These are phyloP conservation scores for Prunus davidiana DNA, from an alignment of 306 rosid species.

Conservation along the genomic window DNA sequence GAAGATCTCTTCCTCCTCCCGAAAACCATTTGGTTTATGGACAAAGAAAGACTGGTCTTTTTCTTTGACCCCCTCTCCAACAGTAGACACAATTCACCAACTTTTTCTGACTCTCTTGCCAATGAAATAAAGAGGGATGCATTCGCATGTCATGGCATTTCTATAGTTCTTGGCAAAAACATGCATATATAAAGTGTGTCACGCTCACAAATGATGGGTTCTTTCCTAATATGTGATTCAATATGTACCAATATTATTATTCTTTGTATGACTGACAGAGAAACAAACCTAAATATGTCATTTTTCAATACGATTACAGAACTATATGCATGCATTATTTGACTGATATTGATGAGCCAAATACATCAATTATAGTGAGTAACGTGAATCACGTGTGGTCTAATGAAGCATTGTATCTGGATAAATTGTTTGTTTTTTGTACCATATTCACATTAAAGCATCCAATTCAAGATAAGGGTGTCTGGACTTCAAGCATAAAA, in stretches of 20 bases:
- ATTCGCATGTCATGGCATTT: constrained; percentile 4
- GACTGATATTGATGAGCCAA: no score
- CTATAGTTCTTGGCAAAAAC: neutral
- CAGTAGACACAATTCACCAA: neutral
- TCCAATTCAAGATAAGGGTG: no score
- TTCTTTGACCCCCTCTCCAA: constrained; percentile 18
- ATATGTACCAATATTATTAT: neutral
- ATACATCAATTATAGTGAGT: no score
- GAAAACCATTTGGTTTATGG: neutral
- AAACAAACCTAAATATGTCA: neutral
- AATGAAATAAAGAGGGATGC: neutral
- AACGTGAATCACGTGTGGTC: no score
- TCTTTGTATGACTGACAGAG: neutral
- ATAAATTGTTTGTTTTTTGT: no score
- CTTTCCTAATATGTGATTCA: neutral
- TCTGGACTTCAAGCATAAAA: no score
- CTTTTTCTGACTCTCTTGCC: neutral
- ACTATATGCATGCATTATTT: no score
- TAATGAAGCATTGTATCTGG: fast-evolving
- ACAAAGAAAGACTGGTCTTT: constrained; percentile 2
- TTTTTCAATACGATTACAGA: no score
- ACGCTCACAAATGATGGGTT: neutral
- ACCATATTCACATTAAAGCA: no score
- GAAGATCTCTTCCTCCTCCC: neutral
- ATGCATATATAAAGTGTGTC: neutral